These are phyloP conservation scores for Zoysia japonica DNA, from an alignment of 176 grass and related monocot genomes.

Conservation along the genomic window DNA sequence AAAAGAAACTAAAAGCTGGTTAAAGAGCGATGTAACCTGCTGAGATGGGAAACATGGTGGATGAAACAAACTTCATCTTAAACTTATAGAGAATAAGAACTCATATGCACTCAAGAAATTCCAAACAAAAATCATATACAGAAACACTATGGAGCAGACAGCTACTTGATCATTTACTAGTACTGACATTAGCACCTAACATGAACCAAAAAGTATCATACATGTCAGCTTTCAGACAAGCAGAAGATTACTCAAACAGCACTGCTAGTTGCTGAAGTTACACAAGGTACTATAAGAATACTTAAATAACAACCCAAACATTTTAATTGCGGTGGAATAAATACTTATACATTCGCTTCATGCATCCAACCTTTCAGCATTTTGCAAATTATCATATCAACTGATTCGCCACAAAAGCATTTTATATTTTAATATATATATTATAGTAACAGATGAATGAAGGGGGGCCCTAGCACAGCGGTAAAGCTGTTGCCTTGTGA, in stretches of 20 bases:
- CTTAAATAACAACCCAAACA: background rate
- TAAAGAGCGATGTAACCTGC: background rate
- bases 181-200: constrained; percentile 14
- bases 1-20: background rate
- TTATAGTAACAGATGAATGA: background rate
- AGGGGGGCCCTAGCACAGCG: background rate
- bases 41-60: background rate
- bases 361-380: background rate
- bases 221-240: background rate
- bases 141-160: background rate
- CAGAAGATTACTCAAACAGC: background rate
- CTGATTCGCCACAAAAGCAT: background rate
- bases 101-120: background rate
- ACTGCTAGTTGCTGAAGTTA: background rate
- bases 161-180: background rate
- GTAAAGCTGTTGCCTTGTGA: no score
- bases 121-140: background rate
- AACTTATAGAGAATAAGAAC: background rate
- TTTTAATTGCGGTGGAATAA: no score
- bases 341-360: background rate
- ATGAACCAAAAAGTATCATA: background rate
- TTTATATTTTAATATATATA: background rate
- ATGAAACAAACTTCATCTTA: constrained; percentile 6
- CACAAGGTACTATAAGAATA: background rate
- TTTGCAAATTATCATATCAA: background rate